phyloP scores from a whole-genome alignment of 305 asterid species.

The Ilex paraguariensis region DNA sequence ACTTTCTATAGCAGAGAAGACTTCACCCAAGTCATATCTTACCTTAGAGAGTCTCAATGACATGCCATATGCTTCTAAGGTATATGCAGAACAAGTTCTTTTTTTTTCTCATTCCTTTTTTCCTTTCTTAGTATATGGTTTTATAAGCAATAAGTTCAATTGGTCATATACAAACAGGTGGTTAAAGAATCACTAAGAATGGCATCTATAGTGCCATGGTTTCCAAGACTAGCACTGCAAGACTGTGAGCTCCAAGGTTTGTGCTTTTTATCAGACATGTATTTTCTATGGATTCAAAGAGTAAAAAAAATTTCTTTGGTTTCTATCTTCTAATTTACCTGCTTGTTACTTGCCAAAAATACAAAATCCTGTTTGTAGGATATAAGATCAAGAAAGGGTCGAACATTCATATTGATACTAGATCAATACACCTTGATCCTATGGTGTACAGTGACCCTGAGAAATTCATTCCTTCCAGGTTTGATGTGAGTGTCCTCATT shows the following conservation, averaged over 20 bases:
- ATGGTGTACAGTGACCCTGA: constrained; percentile 8
- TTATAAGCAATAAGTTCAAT: too few relatives aligned
- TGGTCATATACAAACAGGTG: constrained; percentile 1
- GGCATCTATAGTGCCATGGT: constrained; percentile 19
- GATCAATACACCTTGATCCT: constrained; percentile 24
- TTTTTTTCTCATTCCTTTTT: neutral
- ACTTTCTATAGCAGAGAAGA: neutral
- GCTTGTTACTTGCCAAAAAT: neutral
- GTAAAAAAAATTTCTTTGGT: neutral
- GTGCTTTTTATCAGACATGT: neutral
- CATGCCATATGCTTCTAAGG: constrained; percentile 25
- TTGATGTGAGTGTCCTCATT: constrained; percentile 10
- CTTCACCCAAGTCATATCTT: constrained; percentile 6
- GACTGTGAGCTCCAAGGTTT: constrained; percentile 21
- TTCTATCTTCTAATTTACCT: neutral
- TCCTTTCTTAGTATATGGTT: too few relatives aligned
- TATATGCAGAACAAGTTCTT: neutral
- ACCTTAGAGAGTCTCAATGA: constrained; percentile 12
- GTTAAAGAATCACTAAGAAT: constrained; percentile 25
- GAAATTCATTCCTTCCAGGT: constrained; percentile 23
- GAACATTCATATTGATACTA: constrained; percentile 23
- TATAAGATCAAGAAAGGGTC: constrained; percentile 21
- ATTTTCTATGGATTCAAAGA: neutral
- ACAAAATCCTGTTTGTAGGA: constrained; percentile 4
- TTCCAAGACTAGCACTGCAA: constrained; percentile 20